Evolutionary conservation across 1,284 basidiomycete species (phyloP).

Genomic region (Moniliella sp.): DNA sequence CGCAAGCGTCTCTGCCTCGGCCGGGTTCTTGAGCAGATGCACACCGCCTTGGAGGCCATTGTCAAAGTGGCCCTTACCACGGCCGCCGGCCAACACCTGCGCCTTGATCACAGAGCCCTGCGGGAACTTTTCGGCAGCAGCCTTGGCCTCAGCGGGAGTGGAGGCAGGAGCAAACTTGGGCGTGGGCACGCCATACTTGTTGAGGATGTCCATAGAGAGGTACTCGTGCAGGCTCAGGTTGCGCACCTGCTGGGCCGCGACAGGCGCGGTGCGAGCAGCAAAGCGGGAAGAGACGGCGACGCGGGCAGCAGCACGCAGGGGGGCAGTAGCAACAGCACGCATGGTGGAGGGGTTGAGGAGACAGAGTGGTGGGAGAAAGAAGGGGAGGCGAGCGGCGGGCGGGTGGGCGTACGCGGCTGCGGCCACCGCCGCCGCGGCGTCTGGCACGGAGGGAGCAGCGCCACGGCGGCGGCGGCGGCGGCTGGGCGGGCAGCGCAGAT

Average conservation of each 20-base stretch:
- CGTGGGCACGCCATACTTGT: conserved; percentile 94
- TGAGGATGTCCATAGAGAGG: conserved; percentile 81
- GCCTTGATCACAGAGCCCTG: conserved; percentile 54
- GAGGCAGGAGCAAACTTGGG: conserved; percentile 74
- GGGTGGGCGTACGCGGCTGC: too few species aligned
- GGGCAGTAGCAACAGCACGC: too few species aligned
- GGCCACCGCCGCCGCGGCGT: too few species aligned
- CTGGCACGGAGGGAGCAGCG: too few species aligned
- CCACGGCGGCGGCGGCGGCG: too few species aligned
- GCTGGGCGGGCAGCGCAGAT: too few species aligned
- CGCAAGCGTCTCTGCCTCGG: conserved; percentile 69
- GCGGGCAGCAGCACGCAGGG: too few species aligned
- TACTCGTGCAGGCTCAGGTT: conserved; percentile 95
- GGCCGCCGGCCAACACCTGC: conserved; percentile 90
- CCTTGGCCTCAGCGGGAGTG: conserved; percentile 67
- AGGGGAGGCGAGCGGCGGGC: too few species aligned
- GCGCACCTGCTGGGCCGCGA: conserved; percentile 58
- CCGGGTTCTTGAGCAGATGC: conserved; percentile 71
- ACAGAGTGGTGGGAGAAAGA: too few species aligned
- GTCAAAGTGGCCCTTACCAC: conserved; percentile 93
- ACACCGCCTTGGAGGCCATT: conserved; percentile 92
- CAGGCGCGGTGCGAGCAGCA: too few species aligned
- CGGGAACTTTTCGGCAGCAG: conserved; percentile 69
- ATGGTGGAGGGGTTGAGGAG: too few species aligned
- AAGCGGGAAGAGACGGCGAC: too few species aligned